These are phyloP conservation scores for Microdochium trichocladiopsis DNA, from an alignment of 2,329 filamentous ascomycete genomes.

Conservation along the genomic window DNA sequence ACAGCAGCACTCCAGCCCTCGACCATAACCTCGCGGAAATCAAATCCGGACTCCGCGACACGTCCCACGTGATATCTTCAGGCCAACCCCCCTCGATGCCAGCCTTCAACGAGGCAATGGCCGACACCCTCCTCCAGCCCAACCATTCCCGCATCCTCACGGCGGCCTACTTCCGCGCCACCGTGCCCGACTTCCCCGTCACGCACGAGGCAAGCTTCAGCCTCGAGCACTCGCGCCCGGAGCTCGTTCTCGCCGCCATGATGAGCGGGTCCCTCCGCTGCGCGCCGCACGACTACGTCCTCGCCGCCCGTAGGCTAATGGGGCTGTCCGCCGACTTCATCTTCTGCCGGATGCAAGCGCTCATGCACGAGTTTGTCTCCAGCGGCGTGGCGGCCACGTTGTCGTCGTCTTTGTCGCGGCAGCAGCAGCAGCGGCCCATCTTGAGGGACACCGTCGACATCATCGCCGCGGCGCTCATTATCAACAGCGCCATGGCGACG, in stretches of 20 bases:
- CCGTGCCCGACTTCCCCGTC: conserved; percentile 17
- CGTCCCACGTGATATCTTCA: not conserved
- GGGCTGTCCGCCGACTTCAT: conserved; percentile 10
- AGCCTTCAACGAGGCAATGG: not conserved
- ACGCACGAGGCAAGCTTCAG: conserved; percentile 16
- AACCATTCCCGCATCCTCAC: conserved; percentile 9
- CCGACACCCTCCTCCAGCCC: not conserved
- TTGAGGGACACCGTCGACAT: conserved; percentile 8
- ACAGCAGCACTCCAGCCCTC: not conserved
- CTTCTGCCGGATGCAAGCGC: conserved; percentile 6
- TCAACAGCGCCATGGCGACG: conserved; percentile 12
- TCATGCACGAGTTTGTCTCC: conserved; percentile 1
- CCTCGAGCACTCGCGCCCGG: conserved; percentile 3
- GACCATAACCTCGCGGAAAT: not conserved
- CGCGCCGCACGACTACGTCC: conserved; percentile 9
- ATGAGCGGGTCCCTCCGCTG: conserved; percentile 10
- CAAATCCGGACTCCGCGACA: not conserved
- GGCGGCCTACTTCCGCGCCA: conserved; percentile 14
- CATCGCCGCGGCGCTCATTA: conserved; percentile 15
- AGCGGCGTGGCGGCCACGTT: conserved; percentile 2
- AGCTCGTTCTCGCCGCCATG: conserved; percentile 9
- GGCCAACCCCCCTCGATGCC: too few relatives aligned
- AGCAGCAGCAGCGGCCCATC: too few relatives aligned
- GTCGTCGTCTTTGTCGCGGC: too few relatives aligned
- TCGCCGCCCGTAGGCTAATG: conserved; percentile 6